Conservation (phyloP, 345 rosid genomes). For the Eucalyptus brandiana region DNA sequence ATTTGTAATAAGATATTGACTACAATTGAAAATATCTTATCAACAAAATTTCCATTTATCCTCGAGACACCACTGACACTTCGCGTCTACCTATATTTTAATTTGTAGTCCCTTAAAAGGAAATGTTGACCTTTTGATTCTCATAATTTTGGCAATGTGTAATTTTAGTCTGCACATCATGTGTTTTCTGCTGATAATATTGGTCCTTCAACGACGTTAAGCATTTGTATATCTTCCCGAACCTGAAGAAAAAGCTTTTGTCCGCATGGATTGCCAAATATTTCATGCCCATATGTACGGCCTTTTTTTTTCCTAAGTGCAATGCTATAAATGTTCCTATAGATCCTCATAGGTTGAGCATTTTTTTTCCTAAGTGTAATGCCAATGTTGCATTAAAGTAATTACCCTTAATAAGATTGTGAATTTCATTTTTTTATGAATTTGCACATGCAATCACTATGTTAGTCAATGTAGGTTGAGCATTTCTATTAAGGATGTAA, state of each 20-base stretch:
- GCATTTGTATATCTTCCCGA: background rate
- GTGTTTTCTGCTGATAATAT: background rate
- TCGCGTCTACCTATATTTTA: accelerated
- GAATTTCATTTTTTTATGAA: background rate
- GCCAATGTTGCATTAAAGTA: background rate
- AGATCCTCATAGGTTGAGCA: background rate
- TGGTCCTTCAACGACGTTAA: background rate
- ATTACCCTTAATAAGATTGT: background rate
- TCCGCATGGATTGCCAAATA: background rate
- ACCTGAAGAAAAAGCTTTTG: background rate
- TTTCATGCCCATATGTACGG: background rate
- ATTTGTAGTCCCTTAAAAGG: background rate
- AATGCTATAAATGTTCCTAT: background rate
- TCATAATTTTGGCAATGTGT: background rate
- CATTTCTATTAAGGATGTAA: background rate
- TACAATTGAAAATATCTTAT: too few species aligned
- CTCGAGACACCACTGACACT: accelerated
- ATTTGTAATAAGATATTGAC: too few species aligned
- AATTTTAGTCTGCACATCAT: background rate
- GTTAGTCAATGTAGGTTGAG: background rate
- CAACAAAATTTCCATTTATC: too few species aligned
- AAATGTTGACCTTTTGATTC: background rate
- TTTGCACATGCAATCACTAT: background rate
- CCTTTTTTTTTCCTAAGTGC: background rate
- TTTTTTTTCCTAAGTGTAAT: background rate